Percentiles rank a stretch among this genome's conserved stretches.
Conservation (phyloP, 2,329 filamentous ascomycete genomes). For the Zymoseptoria ardabiliae region DNA sequence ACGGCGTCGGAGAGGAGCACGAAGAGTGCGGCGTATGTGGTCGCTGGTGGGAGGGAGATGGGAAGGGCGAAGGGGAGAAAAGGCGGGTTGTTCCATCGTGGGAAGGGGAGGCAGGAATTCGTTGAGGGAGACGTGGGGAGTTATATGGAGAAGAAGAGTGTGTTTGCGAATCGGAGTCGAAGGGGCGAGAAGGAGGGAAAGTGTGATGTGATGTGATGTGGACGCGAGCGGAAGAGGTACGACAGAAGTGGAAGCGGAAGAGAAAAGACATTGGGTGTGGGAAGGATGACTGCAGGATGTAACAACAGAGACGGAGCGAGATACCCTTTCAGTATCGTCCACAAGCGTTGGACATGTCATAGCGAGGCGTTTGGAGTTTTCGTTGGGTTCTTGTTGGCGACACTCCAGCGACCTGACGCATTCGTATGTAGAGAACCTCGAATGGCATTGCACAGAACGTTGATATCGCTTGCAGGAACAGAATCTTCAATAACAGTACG, state of each 20-base stretch:
- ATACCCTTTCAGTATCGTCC: background rate
- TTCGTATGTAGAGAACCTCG: too few relatives aligned
- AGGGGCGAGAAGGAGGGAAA: background rate
- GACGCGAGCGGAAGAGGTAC: too few relatives aligned
- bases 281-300: background rate
- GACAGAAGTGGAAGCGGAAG: background rate
- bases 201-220: background rate
- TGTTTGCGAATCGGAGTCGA: background rate
- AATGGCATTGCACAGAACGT: background rate
- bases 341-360: background rate
- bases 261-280: background rate
- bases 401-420: too few relatives aligned
- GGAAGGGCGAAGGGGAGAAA: background rate
- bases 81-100: background rate
- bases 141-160: background rate
- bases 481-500: too few relatives aligned
- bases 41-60: background rate
- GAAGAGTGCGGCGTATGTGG: background rate
- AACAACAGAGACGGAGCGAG: background rate
- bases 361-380: background rate
- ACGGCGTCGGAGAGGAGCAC: background rate
- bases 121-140: background rate
- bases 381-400: too few relatives aligned
- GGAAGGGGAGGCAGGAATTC: background rate
- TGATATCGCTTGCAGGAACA: background rate